These are phyloP conservation scores for Boeremia exigua DNA, from an alignment of 2,329 filamentous ascomycete genomes.

Conservation along the genomic window DNA sequence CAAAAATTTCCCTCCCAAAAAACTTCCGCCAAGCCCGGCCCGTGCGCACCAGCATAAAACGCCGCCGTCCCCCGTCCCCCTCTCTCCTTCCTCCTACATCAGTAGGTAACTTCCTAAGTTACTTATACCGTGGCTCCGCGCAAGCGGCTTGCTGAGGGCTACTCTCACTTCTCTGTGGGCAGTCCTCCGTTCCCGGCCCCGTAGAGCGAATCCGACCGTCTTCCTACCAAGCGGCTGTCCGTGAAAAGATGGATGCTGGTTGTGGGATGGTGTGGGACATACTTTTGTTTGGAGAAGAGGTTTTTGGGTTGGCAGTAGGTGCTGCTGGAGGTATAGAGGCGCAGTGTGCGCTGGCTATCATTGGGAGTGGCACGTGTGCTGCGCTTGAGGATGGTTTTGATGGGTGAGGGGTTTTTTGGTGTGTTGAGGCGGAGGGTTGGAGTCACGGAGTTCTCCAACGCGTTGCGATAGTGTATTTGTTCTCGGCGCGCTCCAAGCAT, in stretches of 20 bases:
- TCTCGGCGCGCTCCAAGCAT: too few species aligned
- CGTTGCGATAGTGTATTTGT: too few species aligned
- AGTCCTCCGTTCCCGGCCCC: conserved; percentile 54
- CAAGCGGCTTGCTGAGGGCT: conserved; percentile 52
- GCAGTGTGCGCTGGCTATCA: conserved; percentile 5
- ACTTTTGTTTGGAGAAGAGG: conserved; percentile 1
- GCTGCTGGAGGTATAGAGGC: background rate
- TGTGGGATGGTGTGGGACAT: conserved; percentile 53
- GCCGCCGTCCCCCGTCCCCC: conserved; percentile 26
- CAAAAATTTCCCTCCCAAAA: too few species aligned
- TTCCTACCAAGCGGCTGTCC: conserved; percentile 49
- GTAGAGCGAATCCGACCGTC: conserved; percentile 48
- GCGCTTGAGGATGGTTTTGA: conserved; percentile 5
- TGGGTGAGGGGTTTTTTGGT: background rate
- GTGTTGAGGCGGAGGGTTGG: background rate
- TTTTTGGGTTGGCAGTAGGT: background rate
- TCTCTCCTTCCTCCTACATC: conserved; percentile 41
- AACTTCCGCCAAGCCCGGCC: conserved; percentile 5
- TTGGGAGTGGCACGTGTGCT: conserved; percentile 7
- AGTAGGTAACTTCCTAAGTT: conserved; percentile 36
- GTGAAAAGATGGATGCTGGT: conserved; percentile 52
- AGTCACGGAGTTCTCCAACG: too few species aligned
- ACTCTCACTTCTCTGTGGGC: conserved; percentile 43
- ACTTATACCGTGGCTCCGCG: conserved; percentile 49
- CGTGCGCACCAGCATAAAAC: conserved; percentile 27